Base-by-base conservation (phyloP, 148 eudicot genomes). In the Beta vulgaris region DNA sequence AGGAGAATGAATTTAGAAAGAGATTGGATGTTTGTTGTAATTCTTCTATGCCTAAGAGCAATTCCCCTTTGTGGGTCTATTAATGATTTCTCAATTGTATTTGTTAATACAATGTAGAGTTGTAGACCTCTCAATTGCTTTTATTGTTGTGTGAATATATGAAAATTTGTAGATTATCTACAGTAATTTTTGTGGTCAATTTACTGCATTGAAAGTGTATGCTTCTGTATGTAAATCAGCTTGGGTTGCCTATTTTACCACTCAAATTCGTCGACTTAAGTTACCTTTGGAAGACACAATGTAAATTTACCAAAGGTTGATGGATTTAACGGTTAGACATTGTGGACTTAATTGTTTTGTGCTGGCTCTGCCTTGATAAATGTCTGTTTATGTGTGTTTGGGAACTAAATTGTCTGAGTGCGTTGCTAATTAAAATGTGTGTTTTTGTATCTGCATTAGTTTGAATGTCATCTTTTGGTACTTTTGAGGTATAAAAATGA, bases 1-100 rank as follows among this genome's bases (percentile, higher is more conserved):
- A 81, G 3, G 92, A 90, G 62, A 71, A 78, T 25, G 71, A 84
- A 40, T 94, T 94, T 72, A 39, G 75, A 66, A 84, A 81, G 63
- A 83, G 89, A 67, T 79, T 94, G 85, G 86, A 87, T 40, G 85
- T 81, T 76, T 87, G 82, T 81, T 90, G 80, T 78, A 69, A 78
- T 83, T 87, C 96, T 28, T 88, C 97, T 4, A 60, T 85, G 79
- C 98, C 98, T 53, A 73, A 72, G 70, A 88, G 83, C 71, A 73
- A 73, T 71, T 94, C 98, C 48, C 93, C 97, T 46, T 83, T 90
- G 77, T 94, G 93, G 96, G 74, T 44, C 76, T 80, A 83, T 58
- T 71, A 29, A 57, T 40, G 32, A 14, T 32, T 31, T 42, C n/a
- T 68, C 25, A 42, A 15, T 34, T 54, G 4, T 40, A 3, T 1